Conservation (phyloP, 2,329 filamentous ascomycete genomes). For the Chaetomium olivaceum region DNA sequence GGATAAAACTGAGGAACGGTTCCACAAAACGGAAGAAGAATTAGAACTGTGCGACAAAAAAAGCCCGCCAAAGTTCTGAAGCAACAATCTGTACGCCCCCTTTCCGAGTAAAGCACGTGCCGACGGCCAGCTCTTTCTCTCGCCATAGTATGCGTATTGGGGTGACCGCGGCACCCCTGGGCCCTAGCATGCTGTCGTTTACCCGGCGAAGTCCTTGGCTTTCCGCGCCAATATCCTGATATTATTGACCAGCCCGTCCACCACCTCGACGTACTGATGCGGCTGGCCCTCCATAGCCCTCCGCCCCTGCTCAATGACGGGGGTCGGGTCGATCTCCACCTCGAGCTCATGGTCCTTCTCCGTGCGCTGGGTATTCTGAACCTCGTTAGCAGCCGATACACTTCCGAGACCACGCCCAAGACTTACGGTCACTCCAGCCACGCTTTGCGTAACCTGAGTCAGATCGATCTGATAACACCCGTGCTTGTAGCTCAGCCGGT, state of each 20-base stretch:
- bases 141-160: neutral
- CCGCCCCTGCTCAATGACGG: constrained; percentile 66
- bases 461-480: constrained; percentile 87
- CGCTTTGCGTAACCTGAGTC: constrained; percentile 73
- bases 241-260: constrained; percentile 76
- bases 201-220: constrained; percentile 23
- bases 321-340: constrained; percentile 67
- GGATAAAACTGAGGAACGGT: neutral
- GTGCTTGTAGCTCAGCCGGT: constrained; percentile 88
- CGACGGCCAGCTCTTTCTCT: neutral
- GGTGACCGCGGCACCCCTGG: neutral
- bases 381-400: neutral
- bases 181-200: neutral
- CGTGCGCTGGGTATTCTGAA: constrained; percentile 42
- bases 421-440: constrained; percentile 28
- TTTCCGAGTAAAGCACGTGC: neutral
- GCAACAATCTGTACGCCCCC: constrained; percentile 14
- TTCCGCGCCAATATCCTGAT: constrained; percentile 56
- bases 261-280: constrained; percentile 65
- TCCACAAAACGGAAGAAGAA: neutral
- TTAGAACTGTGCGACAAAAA: neutral
- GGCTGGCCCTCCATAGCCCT: constrained; percentile 52
- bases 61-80: neutral
- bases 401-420: neutral
- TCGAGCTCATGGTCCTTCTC: constrained; percentile 80